Evolutionary conservation across 176 grass and related monocot genomes (phyloP).

Genomic region (Zea mays): DNA sequence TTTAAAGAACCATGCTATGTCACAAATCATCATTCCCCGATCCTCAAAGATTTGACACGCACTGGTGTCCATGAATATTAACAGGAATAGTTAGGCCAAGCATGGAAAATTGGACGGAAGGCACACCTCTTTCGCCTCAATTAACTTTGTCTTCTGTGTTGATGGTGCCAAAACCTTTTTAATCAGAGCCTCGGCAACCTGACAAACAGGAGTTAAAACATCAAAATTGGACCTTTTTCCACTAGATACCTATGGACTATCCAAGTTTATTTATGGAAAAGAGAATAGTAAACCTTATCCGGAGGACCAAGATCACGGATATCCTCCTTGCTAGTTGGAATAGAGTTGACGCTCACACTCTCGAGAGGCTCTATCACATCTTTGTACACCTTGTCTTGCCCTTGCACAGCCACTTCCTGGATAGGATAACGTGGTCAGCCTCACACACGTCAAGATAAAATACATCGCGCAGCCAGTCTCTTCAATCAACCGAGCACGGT

Average conservation of each 20-base stretch:
- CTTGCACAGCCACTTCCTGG: conserved; percentile 84
- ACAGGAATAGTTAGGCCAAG: not conserved
- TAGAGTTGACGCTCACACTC: conserved; percentile 81
- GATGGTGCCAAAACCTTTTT: conserved; percentile 75
- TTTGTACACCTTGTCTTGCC: conserved; percentile 98
- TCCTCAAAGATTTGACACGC: conserved; percentile 3
- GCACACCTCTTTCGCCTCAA: conserved; percentile 86
- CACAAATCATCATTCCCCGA: not conserved
- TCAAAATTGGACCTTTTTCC: not conserved
- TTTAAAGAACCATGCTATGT: not conserved
- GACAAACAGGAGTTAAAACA: not conserved
- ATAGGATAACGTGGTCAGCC: not conserved
- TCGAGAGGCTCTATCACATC: conserved; percentile 91
- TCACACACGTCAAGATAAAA: not conserved
- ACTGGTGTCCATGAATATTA: not conserved
- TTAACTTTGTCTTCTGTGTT: conserved; percentile 81
- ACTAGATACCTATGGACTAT: not conserved
- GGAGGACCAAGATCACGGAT: conserved; percentile 80
- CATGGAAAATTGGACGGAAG: not conserved
- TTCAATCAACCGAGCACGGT: not conserved
- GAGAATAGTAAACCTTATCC: conserved; percentile 51
- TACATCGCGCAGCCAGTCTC: not conserved
- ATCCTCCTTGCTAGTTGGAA: conserved; percentile 76
- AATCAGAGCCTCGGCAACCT: conserved; percentile 85
- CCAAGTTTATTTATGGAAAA: not conserved